Percentiles rank a stretch among this genome's conserved stretches.
These are phyloP conservation scores for Chaetomiaceae sp. DNA, from an alignment of 2,329 filamentous ascomycete species.

Conservation along the genomic window DNA sequence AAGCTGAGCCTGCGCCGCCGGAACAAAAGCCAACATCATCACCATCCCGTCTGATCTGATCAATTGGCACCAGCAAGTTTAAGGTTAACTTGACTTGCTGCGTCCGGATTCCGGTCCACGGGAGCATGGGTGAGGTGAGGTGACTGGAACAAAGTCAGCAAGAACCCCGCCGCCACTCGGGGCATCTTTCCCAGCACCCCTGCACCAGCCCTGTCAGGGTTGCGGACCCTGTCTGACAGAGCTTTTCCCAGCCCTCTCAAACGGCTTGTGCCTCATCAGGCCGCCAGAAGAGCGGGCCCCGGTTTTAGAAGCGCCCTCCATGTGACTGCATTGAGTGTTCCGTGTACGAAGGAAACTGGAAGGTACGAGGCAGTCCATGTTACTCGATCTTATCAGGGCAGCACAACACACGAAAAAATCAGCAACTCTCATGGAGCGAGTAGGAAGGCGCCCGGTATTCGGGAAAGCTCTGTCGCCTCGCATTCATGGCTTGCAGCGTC, in stretches of 20 bases:
- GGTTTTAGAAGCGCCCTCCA: conserved; percentile 23
- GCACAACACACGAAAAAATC: no score
- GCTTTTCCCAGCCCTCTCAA: conserved; percentile 24
- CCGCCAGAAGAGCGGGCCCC: conserved; percentile 21
- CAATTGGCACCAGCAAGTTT: not conserved
- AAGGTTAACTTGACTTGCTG: not conserved
- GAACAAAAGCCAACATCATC: not conserved
- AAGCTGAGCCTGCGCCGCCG: not conserved
- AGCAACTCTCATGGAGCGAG: no score
- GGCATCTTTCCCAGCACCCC: not conserved
- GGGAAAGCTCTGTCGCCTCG: not conserved
- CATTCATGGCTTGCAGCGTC: conserved; percentile 7
- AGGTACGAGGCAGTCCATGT: no score
- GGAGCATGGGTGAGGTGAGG: no score
- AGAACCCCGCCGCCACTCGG: no score
- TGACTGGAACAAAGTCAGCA: no score
- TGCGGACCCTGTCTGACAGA: conserved; percentile 5
- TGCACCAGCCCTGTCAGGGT: not conserved
- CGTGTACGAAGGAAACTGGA: no score
- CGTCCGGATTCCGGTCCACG: not conserved
- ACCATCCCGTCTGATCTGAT: not conserved
- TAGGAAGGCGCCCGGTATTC: not conserved
- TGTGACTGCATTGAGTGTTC: no score
- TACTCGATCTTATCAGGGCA: no score
- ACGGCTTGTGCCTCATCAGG: conserved; percentile 29